A percentile compares a stretch with the other conserved stretches of the same genome.
phyloP scores from a whole-genome alignment of 2,329 filamentous ascomycete species.

The Rutstroemia sp. region DNA sequence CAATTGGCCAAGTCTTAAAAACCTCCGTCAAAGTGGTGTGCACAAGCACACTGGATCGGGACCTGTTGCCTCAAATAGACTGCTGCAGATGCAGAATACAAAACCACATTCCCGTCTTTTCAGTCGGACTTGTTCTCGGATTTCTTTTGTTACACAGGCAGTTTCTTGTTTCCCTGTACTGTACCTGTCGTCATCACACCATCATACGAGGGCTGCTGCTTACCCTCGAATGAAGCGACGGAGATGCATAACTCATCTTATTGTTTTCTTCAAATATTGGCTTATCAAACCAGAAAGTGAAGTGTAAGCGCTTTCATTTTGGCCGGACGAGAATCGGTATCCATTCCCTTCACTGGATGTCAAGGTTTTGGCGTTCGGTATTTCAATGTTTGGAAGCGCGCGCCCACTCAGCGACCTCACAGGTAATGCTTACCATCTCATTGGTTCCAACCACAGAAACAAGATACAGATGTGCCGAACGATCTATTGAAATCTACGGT shows the following conservation, averaged over 20 bases:
- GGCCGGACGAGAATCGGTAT: background rate
- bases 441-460: background rate
- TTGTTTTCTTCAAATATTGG: background rate
- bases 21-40: background rate
- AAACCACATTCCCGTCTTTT: no score
- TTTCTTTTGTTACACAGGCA: background rate
- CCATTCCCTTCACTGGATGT: background rate
- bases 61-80: background rate
- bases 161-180: background rate
- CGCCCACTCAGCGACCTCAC: background rate
- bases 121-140: no score
- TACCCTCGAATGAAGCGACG: no score
- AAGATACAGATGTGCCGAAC: background rate
- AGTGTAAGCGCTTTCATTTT: background rate
- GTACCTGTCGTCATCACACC: background rate
- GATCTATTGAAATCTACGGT: background rate
- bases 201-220: background rate
- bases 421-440: background rate
- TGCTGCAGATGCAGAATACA: background rate
- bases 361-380: background rate
- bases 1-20: background rate
- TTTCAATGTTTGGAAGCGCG: constrained; percentile 4
- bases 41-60: background rate
- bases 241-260: background rate
- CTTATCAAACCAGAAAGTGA: background rate